Evolutionary conservation across 2,329 filamentous ascomycete genomes (phyloP), one percentile per base, ranked within the genome.

Genomic region (Neurospora sp.): DNA sequence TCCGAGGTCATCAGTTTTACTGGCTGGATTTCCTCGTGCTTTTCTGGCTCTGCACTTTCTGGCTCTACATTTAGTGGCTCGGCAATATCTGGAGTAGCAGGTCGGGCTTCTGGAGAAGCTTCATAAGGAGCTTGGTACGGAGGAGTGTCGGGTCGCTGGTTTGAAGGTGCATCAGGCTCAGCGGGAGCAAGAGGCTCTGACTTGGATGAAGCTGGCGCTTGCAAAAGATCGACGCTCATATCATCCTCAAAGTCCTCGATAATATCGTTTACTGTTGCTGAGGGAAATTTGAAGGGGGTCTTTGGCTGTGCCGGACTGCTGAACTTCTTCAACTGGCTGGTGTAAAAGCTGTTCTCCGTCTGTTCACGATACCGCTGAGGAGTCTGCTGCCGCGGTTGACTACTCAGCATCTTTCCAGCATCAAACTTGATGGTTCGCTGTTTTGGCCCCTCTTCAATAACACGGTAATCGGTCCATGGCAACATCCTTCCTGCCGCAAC

Each of bases 381-480:
- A 0, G 80, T 78, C 70, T 85, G 86, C 46, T 83, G 86, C 3
- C 52, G 52, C 8, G 71, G 86, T 91, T 1, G 84, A 80, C 75
- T 93, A 89, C 88, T 92, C 39, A 89, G 81, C 19, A 96, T 83
- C 68, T 85, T 88, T 1, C 89, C 90, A 17, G 83, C 83, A 73
- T 84, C 82, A 39, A 90, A 83, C 68, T 82, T 85, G 67, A 99
- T 82, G 1, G 94, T 85, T 75, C 92, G 93, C 80, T 99, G 96
- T 10, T 89, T 87, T 0, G 90, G 88, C 0, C 93, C 93, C 78
- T 97, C 92, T 73, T 96, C 92, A 4, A 97, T 82, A 0, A 97
- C 89, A 38, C 92, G 88, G 77, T 96, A 99, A 12, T 89, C 84
- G 71, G 91, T 85, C 96, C 96, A 99, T 0, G 95, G 91, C 37